Conservation (phyloP, 768 basidiomycete genomes). For the Leccinum uliginosum region DNA sequence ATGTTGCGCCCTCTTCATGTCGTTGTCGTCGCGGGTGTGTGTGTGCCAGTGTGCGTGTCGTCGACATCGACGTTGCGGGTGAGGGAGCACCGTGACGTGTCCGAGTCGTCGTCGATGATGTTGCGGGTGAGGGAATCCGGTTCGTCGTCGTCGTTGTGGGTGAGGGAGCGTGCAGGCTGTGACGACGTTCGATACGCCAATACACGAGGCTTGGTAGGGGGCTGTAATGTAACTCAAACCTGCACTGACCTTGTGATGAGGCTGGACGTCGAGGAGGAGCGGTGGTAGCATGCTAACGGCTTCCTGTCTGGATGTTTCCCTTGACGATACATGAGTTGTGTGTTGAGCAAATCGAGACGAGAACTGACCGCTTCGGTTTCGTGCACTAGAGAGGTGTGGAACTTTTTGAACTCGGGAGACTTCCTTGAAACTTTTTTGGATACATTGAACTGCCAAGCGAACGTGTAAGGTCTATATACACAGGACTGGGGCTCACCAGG, state of each 20-base stretch:
- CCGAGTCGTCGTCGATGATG: too few relatives aligned
- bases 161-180: too few relatives aligned
- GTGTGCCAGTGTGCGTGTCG: too few relatives aligned
- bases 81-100: too few relatives aligned
- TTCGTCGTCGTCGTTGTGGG: too few relatives aligned
- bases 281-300: conserved; percentile 99
- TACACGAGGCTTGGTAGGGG: too few relatives aligned
- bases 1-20: too few relatives aligned
- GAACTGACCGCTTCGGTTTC: conserved; percentile 91
- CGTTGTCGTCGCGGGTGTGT: too few relatives aligned
- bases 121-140: too few relatives aligned
- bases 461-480: not conserved
- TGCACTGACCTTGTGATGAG: conserved; percentile 70
- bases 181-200: too few relatives aligned
- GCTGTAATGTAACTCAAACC: not conserved
- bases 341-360: not conserved
- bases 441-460: conserved; percentile 96
- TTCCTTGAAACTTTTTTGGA: conserved; percentile 85
- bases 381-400: conserved; percentile 94
- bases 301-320: conserved; percentile 96
- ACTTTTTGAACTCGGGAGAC: conserved; percentile 85
- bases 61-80: too few relatives aligned
- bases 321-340: conserved; percentile 26
- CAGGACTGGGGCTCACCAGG: conserved; percentile 54
- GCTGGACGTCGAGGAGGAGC: conserved; percentile 88